Conservation (phyloP, 1,284 basidiomycete species). For the Stygiomarasmius scandens region DNA sequence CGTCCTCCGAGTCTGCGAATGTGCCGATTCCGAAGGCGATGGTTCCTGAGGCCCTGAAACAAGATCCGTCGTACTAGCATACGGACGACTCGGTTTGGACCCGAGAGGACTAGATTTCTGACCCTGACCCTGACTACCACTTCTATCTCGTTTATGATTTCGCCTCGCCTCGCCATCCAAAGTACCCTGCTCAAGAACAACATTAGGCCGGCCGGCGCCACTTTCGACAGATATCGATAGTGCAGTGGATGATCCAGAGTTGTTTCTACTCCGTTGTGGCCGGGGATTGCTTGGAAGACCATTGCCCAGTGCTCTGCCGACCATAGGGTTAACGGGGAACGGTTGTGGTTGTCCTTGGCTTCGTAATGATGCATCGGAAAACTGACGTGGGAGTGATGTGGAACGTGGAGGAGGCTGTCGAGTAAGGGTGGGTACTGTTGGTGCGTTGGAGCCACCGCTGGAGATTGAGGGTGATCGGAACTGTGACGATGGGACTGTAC, state of each 20-base stretch:
- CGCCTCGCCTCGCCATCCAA: not conserved
- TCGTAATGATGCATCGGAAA: slow-evolving; percentile 31
- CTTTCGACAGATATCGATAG: slow-evolving; percentile 15
- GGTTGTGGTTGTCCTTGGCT: slow-evolving; percentile 21
- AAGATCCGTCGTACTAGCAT: not conserved
- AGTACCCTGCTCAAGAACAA: slow-evolving; percentile 10
- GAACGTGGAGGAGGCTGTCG: slow-evolving; percentile 39
- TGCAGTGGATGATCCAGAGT: slow-evolving; percentile 13
- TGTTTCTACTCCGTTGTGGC: slow-evolving; percentile 9
- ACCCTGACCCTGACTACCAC: slow-evolving; percentile 6
- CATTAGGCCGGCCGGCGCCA: slow-evolving; percentile 11
- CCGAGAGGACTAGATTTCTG: slow-evolving; percentile 14
- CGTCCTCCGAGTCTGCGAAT: slow-evolving; percentile 35
- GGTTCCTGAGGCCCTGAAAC: not conserved
- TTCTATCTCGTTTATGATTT: slow-evolving; percentile 4
- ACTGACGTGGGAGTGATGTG: slow-evolving; percentile 45
- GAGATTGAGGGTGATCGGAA: slow-evolving; percentile 7
- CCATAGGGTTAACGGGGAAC: slow-evolving; percentile 15
- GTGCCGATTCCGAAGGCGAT: not conserved
- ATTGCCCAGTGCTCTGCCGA: slow-evolving; percentile 5
- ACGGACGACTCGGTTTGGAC: not conserved
- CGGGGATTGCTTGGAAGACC: not conserved
- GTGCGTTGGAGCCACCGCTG: slow-evolving; percentile 5
- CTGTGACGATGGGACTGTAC: slow-evolving; percentile 13
- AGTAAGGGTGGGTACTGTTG: slow-evolving; percentile 30